phyloP scores from a whole-genome alignment of 2,329 filamentous ascomycete genomes.

The Sordariomycetes sp. region DNA sequence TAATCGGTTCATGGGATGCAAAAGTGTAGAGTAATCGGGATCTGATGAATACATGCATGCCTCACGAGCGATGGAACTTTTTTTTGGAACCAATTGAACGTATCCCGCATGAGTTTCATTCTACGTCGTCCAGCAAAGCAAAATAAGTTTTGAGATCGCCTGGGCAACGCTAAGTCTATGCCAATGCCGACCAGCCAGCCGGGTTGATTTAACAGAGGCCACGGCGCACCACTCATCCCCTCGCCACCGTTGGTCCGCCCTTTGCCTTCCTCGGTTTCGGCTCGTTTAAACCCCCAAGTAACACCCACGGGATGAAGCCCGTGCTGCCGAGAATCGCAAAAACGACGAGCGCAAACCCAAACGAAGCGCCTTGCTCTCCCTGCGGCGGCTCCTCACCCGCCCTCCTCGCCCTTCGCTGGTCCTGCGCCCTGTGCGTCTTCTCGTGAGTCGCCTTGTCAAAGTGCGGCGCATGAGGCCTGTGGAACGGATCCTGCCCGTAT shows the following conservation, averaged over 20 bases:
- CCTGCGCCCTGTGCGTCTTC: conserved; percentile 55
- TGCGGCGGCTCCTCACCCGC: not conserved
- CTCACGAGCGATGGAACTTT: not conserved
- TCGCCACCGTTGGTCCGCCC: not conserved
- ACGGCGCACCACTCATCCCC: not conserved
- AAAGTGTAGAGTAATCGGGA: conserved; percentile 2
- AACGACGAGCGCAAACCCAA: conserved; percentile 3
- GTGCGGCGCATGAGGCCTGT: conserved; percentile 45
- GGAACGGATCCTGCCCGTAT: conserved; percentile 37
- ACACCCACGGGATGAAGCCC: conserved; percentile 2
- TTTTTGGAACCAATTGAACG: not conserved
- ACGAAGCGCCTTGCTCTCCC: not conserved
- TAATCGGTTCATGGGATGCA: not conserved
- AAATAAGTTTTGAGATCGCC: not conserved
- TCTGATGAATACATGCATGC: not conserved
- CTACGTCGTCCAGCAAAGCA: not conserved
- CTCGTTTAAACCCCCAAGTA: not conserved
- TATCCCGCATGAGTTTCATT: not conserved
- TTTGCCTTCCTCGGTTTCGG: not conserved
- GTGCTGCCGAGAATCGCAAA: conserved; percentile 4
- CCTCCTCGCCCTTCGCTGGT: conserved; percentile 24
- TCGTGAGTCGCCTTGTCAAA: conserved; percentile 67
- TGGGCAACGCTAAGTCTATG: not conserved
- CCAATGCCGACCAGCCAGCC: not conserved
- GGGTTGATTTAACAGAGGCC: not conserved